Evolutionary conservation across 371 early-diverging fungal genomes (phyloP).

Genomic region (Mortierella sp.): DNA sequence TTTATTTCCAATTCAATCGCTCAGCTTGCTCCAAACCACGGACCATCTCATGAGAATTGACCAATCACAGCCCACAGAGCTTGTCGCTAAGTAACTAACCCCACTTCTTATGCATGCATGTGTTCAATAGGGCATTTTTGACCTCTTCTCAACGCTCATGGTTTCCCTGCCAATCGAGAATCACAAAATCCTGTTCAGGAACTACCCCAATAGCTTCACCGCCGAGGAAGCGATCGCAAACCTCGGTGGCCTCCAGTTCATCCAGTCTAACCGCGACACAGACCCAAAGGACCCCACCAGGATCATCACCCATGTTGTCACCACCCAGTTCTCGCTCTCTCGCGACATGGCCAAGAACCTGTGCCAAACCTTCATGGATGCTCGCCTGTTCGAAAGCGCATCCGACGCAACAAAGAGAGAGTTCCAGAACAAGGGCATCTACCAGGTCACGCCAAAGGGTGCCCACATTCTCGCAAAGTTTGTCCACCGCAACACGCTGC

Average conservation of each 20-base stretch:
- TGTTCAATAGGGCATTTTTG: conserved; percentile 68
- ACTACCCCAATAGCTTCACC: conserved; percentile 70
- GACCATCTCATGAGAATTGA: neutral
- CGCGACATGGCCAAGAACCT: conserved; percentile 75
- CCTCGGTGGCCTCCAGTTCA: conserved; percentile 66
- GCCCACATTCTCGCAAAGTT: conserved; percentile 66
- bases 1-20: neutral
- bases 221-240: conserved; percentile 72
- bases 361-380: conserved; percentile 74
- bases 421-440: conserved; percentile 68
- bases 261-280: conserved; percentile 65
- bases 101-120: neutral
- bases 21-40: neutral
- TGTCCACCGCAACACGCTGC: conserved; percentile 48
- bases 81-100: neutral
- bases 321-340: conserved; percentile 71
- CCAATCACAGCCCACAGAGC: neutral
- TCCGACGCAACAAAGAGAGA: conserved; percentile 65
- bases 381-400: conserved; percentile 68
- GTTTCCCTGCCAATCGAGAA: conserved; percentile 69
- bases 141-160: conserved; percentile 74
- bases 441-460: conserved; percentile 73
- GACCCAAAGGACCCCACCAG: conserved; percentile 73
- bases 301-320: conserved; percentile 69
- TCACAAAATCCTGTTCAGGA: conserved; percentile 68